Base-by-base conservation (phyloP, 2,329 filamentous ascomycete species). In the Periconia sp. region DNA sequence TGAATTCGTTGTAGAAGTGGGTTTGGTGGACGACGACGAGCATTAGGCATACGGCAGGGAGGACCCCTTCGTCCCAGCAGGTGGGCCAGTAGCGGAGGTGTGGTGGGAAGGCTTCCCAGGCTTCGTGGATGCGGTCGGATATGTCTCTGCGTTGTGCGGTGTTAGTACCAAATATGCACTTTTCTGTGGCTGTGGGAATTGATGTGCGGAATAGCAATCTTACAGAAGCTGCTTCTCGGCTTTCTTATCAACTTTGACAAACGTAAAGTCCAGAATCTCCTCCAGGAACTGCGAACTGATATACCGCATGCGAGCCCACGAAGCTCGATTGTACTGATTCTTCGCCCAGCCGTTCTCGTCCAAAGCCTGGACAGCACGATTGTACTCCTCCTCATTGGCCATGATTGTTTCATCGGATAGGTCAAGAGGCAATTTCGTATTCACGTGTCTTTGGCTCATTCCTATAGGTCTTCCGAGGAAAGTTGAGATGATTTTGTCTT, bases 1-100 rank as follows among this genome's bases (percentile, higher is more conserved):
- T 66, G 56, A 72, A 73, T 42, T 73, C 69, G 43, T 66, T 71
- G 59, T 71, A 72, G 59, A 64, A 65, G 54, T 71, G 64, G 8
- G 62, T 66, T 9, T 71, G 57, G 51, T 71, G 65, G 31, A 68
- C 58, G n/a, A 65, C 54, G 19, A 67, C 62, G 9, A 74, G 59
- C 72, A 75, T 74, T 1, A 76, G 56, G 19, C 65, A 66, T 2
- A 69, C 60, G 15, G 54, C 57, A 1, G 65, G 46, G 2, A 68
- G 63, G 7, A 65, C 44, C 1, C 55, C 52, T 20, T 64, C 65
- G 49, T 66, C 58, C 69, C 70, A 72, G 52, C 63, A 70, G 1
- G 55, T 56, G 27, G 65, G 61, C 57, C 59, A 60, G 57, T 72
- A 72, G 13, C 61, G 65, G 43, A 72, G 53, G 49, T 72, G 68